phyloP scores from a whole-genome alignment of 108 stramenopile species.

The Cyclotella choctawhatcheeana region DNA sequence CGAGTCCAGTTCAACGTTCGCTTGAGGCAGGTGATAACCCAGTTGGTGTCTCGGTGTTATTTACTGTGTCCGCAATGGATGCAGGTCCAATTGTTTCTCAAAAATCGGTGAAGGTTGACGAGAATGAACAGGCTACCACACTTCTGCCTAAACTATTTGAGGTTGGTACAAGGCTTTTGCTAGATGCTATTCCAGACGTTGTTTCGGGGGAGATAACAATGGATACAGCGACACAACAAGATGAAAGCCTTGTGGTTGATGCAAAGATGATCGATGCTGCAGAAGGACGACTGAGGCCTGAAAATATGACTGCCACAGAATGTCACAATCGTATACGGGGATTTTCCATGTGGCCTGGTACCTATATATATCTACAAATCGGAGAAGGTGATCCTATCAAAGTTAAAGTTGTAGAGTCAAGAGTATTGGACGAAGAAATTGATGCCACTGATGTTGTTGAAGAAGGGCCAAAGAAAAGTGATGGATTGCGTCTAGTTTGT shows the following conservation, averaged over 20 bases:
- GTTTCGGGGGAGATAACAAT: slow-evolving; percentile 71
- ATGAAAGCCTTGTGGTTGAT: slow-evolving; percentile 78
- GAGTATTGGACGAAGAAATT: slow-evolving; percentile 59
- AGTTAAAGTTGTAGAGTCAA: slow-evolving; percentile 74
- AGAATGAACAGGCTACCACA: slow-evolving; percentile 86
- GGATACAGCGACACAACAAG: slow-evolving; percentile 84
- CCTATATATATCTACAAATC: slow-evolving; percentile 77
- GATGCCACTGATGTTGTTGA: slow-evolving; percentile 60
- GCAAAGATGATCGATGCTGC: slow-evolving; percentile 86
- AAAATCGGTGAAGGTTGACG: slow-evolving; percentile 59
- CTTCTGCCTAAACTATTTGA: slow-evolving; percentile 89
- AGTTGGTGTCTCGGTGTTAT: slow-evolving; percentile 93
- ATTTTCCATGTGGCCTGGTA: slow-evolving; percentile 96
- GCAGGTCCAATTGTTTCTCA: slow-evolving; percentile 94
- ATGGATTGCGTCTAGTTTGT: slow-evolving; percentile 87
- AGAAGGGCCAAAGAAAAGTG: slow-evolving; percentile 74
- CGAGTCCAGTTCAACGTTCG: slow-evolving; percentile 95
- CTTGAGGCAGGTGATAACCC: slow-evolving; percentile 86
- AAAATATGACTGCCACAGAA: slow-evolving; percentile 70
- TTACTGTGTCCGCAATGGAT: slow-evolving; percentile 97
- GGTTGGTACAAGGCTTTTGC: slow-evolving; percentile 81
- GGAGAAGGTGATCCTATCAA: slow-evolving; percentile 67
- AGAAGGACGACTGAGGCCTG: slow-evolving; percentile 72
- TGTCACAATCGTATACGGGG: slow-evolving; percentile 92
- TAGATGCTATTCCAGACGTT: slow-evolving; percentile 81